phyloP scores from a whole-genome alignment of 257 asterid genomes.

The Plantago major region DNA sequence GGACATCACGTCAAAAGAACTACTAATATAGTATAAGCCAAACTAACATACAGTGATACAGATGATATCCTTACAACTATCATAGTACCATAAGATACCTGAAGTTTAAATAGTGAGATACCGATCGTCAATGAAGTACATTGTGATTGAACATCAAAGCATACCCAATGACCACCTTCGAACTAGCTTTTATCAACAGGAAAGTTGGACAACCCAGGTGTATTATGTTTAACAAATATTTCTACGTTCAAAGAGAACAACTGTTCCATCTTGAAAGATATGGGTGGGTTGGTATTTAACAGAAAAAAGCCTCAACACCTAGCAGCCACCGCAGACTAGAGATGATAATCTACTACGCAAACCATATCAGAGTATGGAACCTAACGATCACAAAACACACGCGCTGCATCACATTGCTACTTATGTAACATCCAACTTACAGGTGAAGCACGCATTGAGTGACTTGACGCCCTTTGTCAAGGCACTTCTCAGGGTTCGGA shows the following conservation, averaged over 20 bases:
- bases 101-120: neutral
- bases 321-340: neutral
- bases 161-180: neutral
- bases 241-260: too few relatives aligned
- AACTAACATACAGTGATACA: too few relatives aligned
- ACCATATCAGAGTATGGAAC: neutral
- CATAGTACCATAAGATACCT: neutral
- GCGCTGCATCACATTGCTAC: conserved; percentile 7
- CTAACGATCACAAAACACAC: neutral
- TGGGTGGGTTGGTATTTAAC: too few relatives aligned
- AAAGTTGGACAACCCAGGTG: too few relatives aligned
- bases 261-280: too few relatives aligned
- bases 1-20: too few relatives aligned
- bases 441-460: conserved; percentile 69
- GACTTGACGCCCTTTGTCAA: conserved; percentile 73
- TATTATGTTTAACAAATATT: too few relatives aligned
- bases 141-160: neutral
- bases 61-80: neutral
- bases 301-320: neutral
- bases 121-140: neutral
- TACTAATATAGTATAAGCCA: too few relatives aligned
- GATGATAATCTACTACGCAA: neutral
- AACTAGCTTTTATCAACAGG: neutral
- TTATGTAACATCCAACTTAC: conserved; percentile 38
- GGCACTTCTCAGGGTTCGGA: conserved; percentile 79